These are phyloP conservation scores for Neofusicoccum sp. DNA, from an alignment of 2,329 filamentous ascomycete genomes.

Conservation along the genomic window DNA sequence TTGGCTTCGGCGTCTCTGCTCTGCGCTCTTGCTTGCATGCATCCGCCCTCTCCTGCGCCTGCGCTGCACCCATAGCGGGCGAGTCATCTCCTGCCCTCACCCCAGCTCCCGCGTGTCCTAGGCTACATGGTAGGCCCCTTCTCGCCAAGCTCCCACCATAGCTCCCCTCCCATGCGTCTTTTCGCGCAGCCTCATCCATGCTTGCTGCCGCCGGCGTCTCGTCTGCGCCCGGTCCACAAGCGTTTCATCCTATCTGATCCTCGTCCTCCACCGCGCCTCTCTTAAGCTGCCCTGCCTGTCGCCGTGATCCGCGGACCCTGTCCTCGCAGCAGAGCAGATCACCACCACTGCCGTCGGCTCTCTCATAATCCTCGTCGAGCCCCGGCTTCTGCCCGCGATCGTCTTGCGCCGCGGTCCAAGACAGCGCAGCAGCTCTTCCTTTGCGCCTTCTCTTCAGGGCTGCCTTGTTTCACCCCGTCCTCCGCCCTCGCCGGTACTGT, in stretches of 20 bases:
- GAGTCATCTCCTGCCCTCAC: slow-evolving; percentile 38
- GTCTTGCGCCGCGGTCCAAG: slow-evolving; percentile 7
- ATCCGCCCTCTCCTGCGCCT: slow-evolving; percentile 33
- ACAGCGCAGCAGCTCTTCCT: slow-evolving; percentile 12
- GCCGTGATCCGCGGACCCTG: slow-evolving; percentile 23
- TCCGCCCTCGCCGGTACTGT: background rate
- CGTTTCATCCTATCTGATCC: slow-evolving; percentile 20
- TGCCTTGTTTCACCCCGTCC: slow-evolving; percentile 10
- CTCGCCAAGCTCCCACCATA: slow-evolving; percentile 23
- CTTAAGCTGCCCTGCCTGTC: slow-evolving; percentile 26
- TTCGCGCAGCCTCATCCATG: slow-evolving; percentile 23
- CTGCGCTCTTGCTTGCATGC: slow-evolving; percentile 34
- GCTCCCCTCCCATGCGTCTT: slow-evolving; percentile 29
- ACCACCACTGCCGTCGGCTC: slow-evolving; percentile 12
- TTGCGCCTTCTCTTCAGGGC: slow-evolving; percentile 7
- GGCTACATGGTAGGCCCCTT: slow-evolving; percentile 48
- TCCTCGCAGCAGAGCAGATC: slow-evolving; percentile 17
- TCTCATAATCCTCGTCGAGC: slow-evolving; percentile 22
- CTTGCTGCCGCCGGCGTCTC: slow-evolving; percentile 22
- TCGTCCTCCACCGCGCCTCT: slow-evolving; percentile 21
- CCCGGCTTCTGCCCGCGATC: slow-evolving; percentile 14
- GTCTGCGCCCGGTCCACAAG: slow-evolving; percentile 22
- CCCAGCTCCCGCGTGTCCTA: slow-evolving; percentile 38
- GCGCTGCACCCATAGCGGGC: slow-evolving; percentile 30
- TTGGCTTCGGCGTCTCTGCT: slow-evolving; percentile 29